Conservation (phyloP, 371 early-diverging fungal species). For the Basidiobolus meristosporus region DNA sequence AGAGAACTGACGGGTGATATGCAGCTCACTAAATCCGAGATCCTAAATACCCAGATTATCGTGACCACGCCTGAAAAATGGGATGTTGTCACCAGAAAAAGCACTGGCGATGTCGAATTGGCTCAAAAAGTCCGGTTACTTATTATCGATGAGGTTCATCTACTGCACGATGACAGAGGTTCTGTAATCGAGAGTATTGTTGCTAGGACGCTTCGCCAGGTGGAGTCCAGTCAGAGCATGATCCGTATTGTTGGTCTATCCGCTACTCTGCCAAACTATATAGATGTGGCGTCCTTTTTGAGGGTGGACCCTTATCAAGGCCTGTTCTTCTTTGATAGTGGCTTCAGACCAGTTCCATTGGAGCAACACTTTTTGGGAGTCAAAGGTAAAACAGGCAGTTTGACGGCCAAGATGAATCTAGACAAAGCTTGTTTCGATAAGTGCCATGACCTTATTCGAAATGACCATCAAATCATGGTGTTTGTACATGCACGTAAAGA, state of each 20-base stretch:
- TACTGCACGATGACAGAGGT: constrained; percentile 97
- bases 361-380: constrained; percentile 89
- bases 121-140: constrained; percentile 70
- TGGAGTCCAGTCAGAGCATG: constrained; percentile 79
- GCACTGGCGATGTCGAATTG: constrained; percentile 80
- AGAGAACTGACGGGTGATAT: constrained; percentile 93
- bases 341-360: constrained; percentile 88
- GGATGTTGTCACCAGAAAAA: constrained; percentile 97
- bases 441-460: constrained; percentile 31
- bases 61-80: constrained; percentile 99
- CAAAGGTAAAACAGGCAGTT: constrained; percentile 68
- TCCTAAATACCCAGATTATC: constrained; percentile 83
- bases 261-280: constrained; percentile 98
- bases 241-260: constrained; percentile 97
- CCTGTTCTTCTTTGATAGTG: constrained; percentile 88
- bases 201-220: constrained; percentile 82
- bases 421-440: constrained; percentile 79
- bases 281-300: constrained; percentile 92
- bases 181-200: constrained; percentile 96
- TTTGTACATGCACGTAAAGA: constrained; percentile 97
- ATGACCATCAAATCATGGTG: constrained; percentile 93
- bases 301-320: constrained; percentile 83
- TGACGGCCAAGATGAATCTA: constrained; percentile 37
- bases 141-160: constrained; percentile 99
- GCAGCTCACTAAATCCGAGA: constrained; percentile 86